A percentile compares a stretch with the other conserved stretches of the same genome.
phyloP scores from a whole-genome alignment of 2,329 filamentous ascomycete genomes.

The Clonostachys solani region DNA sequence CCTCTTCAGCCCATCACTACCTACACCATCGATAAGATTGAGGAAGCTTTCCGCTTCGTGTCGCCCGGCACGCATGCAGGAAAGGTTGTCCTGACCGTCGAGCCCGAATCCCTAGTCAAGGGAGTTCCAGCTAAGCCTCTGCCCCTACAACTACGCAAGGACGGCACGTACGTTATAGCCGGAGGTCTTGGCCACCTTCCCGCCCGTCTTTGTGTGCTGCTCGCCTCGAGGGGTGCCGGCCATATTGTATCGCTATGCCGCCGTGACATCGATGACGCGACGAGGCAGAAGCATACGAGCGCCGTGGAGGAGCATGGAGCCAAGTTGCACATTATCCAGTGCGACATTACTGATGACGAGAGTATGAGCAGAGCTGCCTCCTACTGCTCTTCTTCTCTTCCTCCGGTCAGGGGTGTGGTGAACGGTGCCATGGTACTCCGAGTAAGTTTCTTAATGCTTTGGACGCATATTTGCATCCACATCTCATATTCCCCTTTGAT shows the following conservation, averaged over 20 bases:
- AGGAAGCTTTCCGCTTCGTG: slow-evolving; percentile 5
- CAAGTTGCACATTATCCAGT: not conserved
- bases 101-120: not conserved
- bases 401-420: slow-evolving; percentile 33
- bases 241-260: slow-evolving; percentile 7
- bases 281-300: not conserved
- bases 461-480: too few species aligned
- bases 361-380: slow-evolving; percentile 4
- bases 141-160: not conserved
- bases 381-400: slow-evolving; percentile 4
- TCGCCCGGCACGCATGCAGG: slow-evolving; percentile 1
- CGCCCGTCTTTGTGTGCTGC: slow-evolving; percentile 2
- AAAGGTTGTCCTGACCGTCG: slow-evolving; percentile 4
- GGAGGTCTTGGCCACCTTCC: slow-evolving; percentile 8
- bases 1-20: not conserved
- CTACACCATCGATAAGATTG: slow-evolving; percentile 2
- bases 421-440: slow-evolving; percentile 35
- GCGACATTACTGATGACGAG: slow-evolving; percentile 14
- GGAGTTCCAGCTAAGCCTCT: not conserved
- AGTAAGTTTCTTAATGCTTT: not conserved
- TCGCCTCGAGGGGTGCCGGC: slow-evolving; percentile 5
- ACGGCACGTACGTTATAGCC: slow-evolving; percentile 6
- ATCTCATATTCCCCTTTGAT: not conserved
- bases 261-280: not conserved
- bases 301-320: slow-evolving; percentile 1